Evolutionary conservation across 805 yeast species (phyloP), one percentile per base, ranked within the genome.

Genomic region (Monosporozyma yasuniensis): DNA sequence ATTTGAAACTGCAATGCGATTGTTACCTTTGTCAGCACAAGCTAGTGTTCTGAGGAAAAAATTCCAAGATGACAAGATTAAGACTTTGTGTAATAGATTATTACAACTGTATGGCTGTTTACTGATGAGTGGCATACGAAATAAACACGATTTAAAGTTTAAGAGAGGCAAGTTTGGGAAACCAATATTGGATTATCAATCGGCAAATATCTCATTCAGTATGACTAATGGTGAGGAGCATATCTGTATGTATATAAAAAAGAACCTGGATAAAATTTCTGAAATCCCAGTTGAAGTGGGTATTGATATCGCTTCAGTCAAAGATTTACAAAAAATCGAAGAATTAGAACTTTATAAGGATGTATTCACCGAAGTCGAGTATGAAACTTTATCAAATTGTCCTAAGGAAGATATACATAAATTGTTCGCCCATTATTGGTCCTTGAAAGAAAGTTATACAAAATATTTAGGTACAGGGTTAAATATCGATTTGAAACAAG

Each of bases 401-500:
- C 42, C 42, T 7, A 21, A 19, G 23, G 42, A 39, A 11, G 19
- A 30, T 3, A 16, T 22, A 28, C 11, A 65, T 67, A 46, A 53
- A 59, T 7, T 69, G 2, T 76, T 83, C 56, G 76, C 83, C 18
- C 79, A 78, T 38, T 72, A 75, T 34, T 87, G 96, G 96, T 84
- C 95, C 0, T 63, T 87, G 48, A 87, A 87, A 60, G 96, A 87
- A 61, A 79, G 87, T 19, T 84, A 79, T 58, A 75, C 86, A 6
- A 87, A 87, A 58, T 76, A 73, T 37, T 56, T 75, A 2, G 95
- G 95, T 0, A 65, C 73, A 16, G 95, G 95, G 0, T 61, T 80
- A 12, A 69, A 69, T 48, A 63, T 66, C 28, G 65, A 69, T 46
- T 52, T 72, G 28, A 37, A 49, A 2, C 42, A 53, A 0, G 61